phyloP scores from a whole-genome alignment of 495 filamentous ascomycete species.

The Talaromyces stipitatus region DNA sequence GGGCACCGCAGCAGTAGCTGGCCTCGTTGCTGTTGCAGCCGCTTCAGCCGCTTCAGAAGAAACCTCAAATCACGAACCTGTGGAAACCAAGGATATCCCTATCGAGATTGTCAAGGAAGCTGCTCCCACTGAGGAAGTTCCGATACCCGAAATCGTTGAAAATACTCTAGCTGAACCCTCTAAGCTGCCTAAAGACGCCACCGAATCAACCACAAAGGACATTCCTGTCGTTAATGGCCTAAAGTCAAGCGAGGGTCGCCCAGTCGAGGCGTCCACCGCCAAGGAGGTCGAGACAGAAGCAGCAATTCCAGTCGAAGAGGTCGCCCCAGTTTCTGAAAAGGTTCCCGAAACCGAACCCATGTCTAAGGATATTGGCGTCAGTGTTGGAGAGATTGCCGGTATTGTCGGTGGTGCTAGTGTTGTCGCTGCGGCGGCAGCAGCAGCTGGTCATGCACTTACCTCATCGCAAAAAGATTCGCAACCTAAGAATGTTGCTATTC shows the following conservation, averaged over 20 bases:
- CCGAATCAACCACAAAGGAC: slow-evolving; percentile 4
- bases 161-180: slow-evolving; percentile 8
- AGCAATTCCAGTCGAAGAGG: not conserved
- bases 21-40: slow-evolving; percentile 3
- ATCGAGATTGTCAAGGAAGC: not conserved
- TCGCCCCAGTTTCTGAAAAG: slow-evolving; percentile 7
- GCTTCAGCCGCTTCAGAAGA: not conserved
- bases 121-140: not conserved
- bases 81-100: not conserved
- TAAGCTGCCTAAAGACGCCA: slow-evolving; percentile 1
- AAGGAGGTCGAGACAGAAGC: not conserved
- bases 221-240: slow-evolving; percentile 4
- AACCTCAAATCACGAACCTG: not conserved
- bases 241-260: not conserved
- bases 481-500: slow-evolving; percentile 8
- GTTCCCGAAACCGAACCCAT: not conserved
- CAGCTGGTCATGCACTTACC: slow-evolving; percentile 8
- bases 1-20: slow-evolving; percentile 1
- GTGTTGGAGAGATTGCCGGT: slow-evolving; percentile 1
- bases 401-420: slow-evolving; percentile 7
- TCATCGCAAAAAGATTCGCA: slow-evolving; percentile 8
- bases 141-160: slow-evolving; percentile 1
- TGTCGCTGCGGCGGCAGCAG: slow-evolving; percentile 7
- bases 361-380: not conserved
- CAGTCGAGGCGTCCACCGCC: not conserved